A percentile compares a stretch with the other conserved stretches of the same genome.
phyloP scores from a whole-genome alignment of 305 asterid species.

The Solanum hybrid region DNA sequence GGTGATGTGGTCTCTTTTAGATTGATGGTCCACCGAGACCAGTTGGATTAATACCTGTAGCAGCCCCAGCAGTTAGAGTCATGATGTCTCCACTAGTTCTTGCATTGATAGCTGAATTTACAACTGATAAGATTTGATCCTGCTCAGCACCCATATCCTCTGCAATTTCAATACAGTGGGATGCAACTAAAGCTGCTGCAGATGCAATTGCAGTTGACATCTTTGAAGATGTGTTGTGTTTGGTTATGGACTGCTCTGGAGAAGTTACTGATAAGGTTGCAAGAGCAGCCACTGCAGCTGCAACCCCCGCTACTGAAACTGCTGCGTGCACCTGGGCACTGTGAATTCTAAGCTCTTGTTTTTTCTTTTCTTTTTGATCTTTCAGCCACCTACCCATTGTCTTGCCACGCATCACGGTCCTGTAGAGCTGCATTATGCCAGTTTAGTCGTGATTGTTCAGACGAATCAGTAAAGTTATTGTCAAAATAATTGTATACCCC shows the following conservation, averaged over 20 bases:
- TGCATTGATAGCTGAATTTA: slow-evolving; percentile 65
- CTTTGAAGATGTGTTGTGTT: slow-evolving; percentile 30
- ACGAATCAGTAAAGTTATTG: not conserved
- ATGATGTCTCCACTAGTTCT: slow-evolving; percentile 75
- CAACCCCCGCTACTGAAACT: slow-evolving; percentile 75
- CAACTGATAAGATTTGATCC: slow-evolving; percentile 54
- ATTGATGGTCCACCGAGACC: not conserved
- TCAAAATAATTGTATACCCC: slow-evolving; percentile 36
- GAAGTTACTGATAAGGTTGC: slow-evolving; percentile 43
- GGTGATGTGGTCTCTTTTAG: not conserved
- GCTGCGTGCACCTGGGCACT: slow-evolving; percentile 84
- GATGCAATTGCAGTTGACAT: slow-evolving; percentile 55
- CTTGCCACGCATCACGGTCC: slow-evolving; percentile 47
- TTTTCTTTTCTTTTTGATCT: slow-evolving; percentile 74
- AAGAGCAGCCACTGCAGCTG: slow-evolving; percentile 83
- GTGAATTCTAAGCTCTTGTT: slow-evolving; percentile 72
- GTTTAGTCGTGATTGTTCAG: not conserved
- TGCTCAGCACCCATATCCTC: slow-evolving; percentile 81
- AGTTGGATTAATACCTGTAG: slow-evolving; percentile 47
- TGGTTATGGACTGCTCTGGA: slow-evolving; percentile 24
- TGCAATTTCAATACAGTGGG: slow-evolving; percentile 90
- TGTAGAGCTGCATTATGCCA: slow-evolving; percentile 31
- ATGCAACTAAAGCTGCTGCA: slow-evolving; percentile 85
- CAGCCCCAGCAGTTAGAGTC: slow-evolving; percentile 93
- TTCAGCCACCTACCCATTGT: slow-evolving; percentile 67